Evolutionary conservation across 768 basidiomycete genomes (phyloP), one percentile per base, ranked within the genome.

Genomic region (Amanita thiersii): DNA sequence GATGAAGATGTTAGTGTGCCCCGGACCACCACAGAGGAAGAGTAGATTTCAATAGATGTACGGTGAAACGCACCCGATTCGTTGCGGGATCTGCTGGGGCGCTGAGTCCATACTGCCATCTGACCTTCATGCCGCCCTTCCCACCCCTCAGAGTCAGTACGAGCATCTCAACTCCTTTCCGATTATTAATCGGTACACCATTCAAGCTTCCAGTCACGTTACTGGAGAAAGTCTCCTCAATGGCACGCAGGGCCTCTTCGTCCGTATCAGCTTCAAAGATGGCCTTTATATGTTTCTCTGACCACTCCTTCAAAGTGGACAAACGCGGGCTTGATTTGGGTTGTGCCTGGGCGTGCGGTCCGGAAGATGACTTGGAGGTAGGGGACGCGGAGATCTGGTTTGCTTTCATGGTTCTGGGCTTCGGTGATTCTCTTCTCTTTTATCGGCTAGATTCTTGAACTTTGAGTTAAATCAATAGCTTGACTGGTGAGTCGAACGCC

Each of bases 241-340:
- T 61, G 23, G 72, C 72, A 23, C 55, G 59, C 8, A 65, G 52
- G 18, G 64, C 61, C 23, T 66, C 63, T 20, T 62, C 60, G 44
- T 72, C 66, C n/a, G 56, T 65, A 19, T 57, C 52, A 1, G 72
- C 69, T 51, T 76, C 73, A 51, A 77, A 77, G 37, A 77, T 60
- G 35, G 55, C 59, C 26, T 56, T 59, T 47, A 75, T 75, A 52
- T 73, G 73, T 44, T 61, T 57, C 15, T 55, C 47, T 3, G 75
- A 76, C 75, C 75, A 77, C 3, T 69, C 59, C 14, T 67, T 61
- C 46, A 77, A 55, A 10, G 68, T 63, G 33, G 18, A 38, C 26
- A 53, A 51, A 37, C 17, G 33, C 4, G 20, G n/a, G 15, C n/a
- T 14, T 18, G 41, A n/a, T 28, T 26, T 9, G 10, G 20, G 23